Evolutionary conservation across 148 eudicot genomes (phyloP).

Genomic region (Cornus suecica): DNA sequence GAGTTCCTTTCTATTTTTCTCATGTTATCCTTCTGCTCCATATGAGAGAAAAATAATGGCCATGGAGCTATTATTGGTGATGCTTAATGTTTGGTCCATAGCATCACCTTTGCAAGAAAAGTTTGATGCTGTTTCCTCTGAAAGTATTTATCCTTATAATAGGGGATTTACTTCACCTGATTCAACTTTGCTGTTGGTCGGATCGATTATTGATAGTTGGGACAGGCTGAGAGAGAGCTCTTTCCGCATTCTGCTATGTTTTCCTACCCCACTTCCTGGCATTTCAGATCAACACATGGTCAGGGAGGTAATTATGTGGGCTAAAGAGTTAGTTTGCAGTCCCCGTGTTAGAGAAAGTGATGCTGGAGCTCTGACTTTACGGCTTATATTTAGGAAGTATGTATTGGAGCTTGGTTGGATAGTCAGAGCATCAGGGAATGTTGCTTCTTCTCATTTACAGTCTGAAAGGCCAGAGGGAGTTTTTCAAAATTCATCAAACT

Average conservation of each 20-base stretch:
- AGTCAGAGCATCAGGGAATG: slow-evolving; percentile 47
- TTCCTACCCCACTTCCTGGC: slow-evolving; percentile 93
- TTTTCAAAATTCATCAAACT: slow-evolving; percentile 25
- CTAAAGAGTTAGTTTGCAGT: slow-evolving; percentile 81
- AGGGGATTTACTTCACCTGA: slow-evolving; percentile 72
- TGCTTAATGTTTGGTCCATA: slow-evolving; percentile 81
- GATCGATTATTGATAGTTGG: slow-evolving; percentile 98
- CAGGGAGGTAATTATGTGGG: slow-evolving; percentile 66
- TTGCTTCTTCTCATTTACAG: slow-evolving; percentile 33
- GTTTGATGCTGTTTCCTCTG: slow-evolving; percentile 30
- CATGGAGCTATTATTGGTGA: slow-evolving; percentile 82
- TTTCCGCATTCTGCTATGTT: slow-evolving; percentile 68
- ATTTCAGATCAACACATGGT: slow-evolving; percentile 52
- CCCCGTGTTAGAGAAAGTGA: slow-evolving; percentile 99
- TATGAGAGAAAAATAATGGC: slow-evolving; percentile 98
- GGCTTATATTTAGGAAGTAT: slow-evolving; percentile 84
- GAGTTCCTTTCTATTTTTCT: slow-evolving; percentile 79
- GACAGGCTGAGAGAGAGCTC: slow-evolving; percentile 89
- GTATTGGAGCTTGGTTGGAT: slow-evolving; percentile 81
- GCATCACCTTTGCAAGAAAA: slow-evolving; percentile 43
- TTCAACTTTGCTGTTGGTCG: slow-evolving; percentile 78
- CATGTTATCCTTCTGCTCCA: slow-evolving; percentile 98
- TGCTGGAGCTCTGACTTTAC: slow-evolving; percentile 89
- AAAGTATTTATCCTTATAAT: slow-evolving; percentile 55
- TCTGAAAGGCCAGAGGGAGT: slow-evolving; percentile 33